Base-by-base conservation (phyloP, 73 alveolate species). In the Paraurostyla sp. region DNA sequence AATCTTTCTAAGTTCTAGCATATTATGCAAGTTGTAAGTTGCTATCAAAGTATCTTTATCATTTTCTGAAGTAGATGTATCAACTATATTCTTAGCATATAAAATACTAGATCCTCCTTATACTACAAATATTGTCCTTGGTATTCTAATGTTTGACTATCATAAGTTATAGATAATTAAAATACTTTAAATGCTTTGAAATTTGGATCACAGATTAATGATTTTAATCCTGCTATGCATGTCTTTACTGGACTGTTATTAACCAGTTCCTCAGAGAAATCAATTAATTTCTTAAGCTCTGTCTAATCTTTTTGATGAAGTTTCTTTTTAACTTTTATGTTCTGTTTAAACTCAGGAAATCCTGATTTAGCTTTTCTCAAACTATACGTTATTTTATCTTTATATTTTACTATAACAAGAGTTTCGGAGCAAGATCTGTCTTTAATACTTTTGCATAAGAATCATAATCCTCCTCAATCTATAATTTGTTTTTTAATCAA, bases 391-490 rank as follows among this genome's bases (percentile, higher is more conserved):
- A 4, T 54, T 54, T 35, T 60, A 16, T 27, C 35, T 35, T 40
- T 65, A 11, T 16, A 65, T 33, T 11, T 36, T 65, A 65, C 82
- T 65, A 65, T 6, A 1, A 36, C 18, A 65, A 38, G 6, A 65
- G 42, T 65, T 65, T 65, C 6, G 33, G 16, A 11, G 82, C 82
- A 35, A 65, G 58, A 40, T 65, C 82, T 2, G 82, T 65, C 42
- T 65, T 65, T 35, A 65, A 22, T 2, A 65, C 29, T 22, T 40
- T 32, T 15, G 41, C 32, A 13, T 65, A 56, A 36, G 9, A 13
- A 38, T 65, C 82, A 38, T 65, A 65, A 38, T 65, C 82, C 46
- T 40, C 13, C 23, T 65, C 82, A 38, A 65, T 65, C 82, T 65
- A 65, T 38, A 38, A 65, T 38, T 13, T 38, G 6, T 16, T 18